phyloP scores from a whole-genome alignment of 768 basidiomycete genomes.

The Gautieria morchelliformis region DNA sequence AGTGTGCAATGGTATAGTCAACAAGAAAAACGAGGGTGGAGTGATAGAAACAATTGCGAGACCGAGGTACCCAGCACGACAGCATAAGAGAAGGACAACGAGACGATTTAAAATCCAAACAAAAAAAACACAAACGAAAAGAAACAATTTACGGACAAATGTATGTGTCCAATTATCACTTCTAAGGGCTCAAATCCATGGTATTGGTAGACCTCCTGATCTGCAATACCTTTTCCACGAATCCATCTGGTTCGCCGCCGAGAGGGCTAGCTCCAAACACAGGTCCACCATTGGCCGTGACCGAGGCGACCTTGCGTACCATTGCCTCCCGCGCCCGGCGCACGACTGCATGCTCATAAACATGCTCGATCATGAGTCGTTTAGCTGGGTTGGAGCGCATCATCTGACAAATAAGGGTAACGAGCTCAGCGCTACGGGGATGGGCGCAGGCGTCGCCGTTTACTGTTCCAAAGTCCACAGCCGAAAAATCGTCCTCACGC shows the following conservation, averaged over 20 bases:
- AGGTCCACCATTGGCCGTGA: neutral
- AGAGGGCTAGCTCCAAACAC: constrained; percentile 55
- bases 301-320: constrained; percentile 35
- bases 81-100: neutral
- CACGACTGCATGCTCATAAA: constrained; percentile 58
- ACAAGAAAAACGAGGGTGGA: neutral
- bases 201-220: neutral
- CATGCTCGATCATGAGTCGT: constrained; percentile 46
- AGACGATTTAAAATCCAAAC: neutral
- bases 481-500: constrained; percentile 83
- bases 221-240: constrained; percentile 49
- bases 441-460: constrained; percentile 21
- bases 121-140: neutral
- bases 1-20: neutral
- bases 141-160: neutral
- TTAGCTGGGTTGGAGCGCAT: constrained; percentile 61
- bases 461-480: constrained; percentile 42
- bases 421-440: constrained; percentile 52
- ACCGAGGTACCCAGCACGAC: neutral
- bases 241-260: constrained; percentile 48
- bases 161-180: neutral
- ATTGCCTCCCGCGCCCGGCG: constrained; percentile 52
- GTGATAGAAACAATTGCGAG: neutral
- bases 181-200: constrained; percentile 1
- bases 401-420: constrained; percentile 62